Conservation (phyloP, 2,329 filamentous ascomycete species). For the Diplocarpon mali region DNA sequence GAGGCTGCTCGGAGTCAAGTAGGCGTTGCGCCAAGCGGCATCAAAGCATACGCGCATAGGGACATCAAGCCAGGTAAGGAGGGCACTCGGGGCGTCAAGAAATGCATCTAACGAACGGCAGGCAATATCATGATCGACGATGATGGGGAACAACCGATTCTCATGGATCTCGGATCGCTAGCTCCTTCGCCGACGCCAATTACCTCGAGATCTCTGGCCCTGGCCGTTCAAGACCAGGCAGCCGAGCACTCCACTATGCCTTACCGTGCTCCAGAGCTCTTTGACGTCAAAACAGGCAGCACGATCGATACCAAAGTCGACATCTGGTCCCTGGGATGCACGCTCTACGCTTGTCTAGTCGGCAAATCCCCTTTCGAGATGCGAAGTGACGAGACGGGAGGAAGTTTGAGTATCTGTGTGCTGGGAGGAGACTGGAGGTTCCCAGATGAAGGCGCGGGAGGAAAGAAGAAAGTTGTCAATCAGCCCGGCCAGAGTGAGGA, state of each 20-base stretch:
- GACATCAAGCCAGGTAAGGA: constrained; percentile 88
- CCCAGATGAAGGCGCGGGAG: constrained; percentile 68
- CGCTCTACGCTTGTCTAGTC: constrained; percentile 91
- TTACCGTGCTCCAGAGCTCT: constrained; percentile 93
- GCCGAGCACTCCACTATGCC: constrained; percentile 98
- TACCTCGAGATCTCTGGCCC: constrained; percentile 35
- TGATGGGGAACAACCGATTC: constrained; percentile 73
- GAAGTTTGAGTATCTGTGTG: constrained; percentile 84
- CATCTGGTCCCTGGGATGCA: constrained; percentile 95
- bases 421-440: constrained; percentile 93
- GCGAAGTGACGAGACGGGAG: constrained; percentile 90
- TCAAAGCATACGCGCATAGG: constrained; percentile 79
- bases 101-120: constrained; percentile 22
- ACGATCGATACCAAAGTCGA: constrained; percentile 94
- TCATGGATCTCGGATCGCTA: constrained; percentile 95
- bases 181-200: constrained; percentile 62
- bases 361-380: constrained; percentile 97
- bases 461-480: constrained; percentile 30
- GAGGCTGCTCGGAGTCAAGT: constrained; percentile 59
- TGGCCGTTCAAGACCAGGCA: constrained; percentile 36
- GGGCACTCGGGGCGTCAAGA: not conserved
- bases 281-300: constrained; percentile 90
- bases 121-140: constrained; percentile 98
- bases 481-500: constrained; percentile 26
- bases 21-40: constrained; percentile 55